phyloP scores from a whole-genome alignment of 2,329 filamentous ascomycete species.

The Neophaeococcomyces mojaviensis region DNA sequence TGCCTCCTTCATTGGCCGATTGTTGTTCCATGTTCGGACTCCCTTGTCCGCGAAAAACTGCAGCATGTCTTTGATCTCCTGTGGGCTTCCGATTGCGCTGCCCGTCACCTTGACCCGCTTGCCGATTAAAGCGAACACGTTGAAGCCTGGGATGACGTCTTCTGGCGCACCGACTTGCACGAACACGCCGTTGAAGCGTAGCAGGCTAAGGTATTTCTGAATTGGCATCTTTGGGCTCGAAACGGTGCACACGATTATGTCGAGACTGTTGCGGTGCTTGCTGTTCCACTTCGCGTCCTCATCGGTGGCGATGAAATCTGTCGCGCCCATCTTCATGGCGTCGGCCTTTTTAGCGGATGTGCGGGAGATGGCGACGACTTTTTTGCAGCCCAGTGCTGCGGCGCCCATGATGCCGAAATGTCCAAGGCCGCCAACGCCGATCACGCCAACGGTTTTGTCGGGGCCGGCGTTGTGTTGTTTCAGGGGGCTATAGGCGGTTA shows the following conservation, averaged over 20 bases:
- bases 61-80: conserved; percentile 40
- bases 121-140: conserved; percentile 51
- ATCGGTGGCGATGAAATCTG: conserved; percentile 49
- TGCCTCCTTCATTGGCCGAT: conserved; percentile 36
- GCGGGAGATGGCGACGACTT: conserved; percentile 51
- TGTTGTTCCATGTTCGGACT: conserved; percentile 39
- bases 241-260: conserved; percentile 53
- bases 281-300: conserved; percentile 49
- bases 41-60: conserved; percentile 36
- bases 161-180: conserved; percentile 65
- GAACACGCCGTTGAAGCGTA: conserved; percentile 54
- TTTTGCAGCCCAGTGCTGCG: conserved; percentile 61
- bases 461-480: conserved; percentile 59
- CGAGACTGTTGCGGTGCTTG: conserved; percentile 42
- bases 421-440: conserved; percentile 68
- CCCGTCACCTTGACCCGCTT: conserved; percentile 51
- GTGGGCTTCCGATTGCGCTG: conserved; percentile 37
- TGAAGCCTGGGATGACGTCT: conserved; percentile 47
- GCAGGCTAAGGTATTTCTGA: conserved; percentile 51
- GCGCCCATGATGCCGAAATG: conserved; percentile 67
- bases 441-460: conserved; percentile 62
- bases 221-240: conserved; percentile 56
- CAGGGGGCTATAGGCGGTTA: conserved; percentile 66
- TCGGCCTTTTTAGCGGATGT: conserved; percentile 45
- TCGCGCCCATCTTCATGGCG: conserved; percentile 48